Percentiles rank a stretch among this genome's conserved stretches.
These are phyloP conservation scores for Xerocomus potaroensis DNA, from an alignment of 768 basidiomycete genomes.

Conservation along the genomic window DNA sequence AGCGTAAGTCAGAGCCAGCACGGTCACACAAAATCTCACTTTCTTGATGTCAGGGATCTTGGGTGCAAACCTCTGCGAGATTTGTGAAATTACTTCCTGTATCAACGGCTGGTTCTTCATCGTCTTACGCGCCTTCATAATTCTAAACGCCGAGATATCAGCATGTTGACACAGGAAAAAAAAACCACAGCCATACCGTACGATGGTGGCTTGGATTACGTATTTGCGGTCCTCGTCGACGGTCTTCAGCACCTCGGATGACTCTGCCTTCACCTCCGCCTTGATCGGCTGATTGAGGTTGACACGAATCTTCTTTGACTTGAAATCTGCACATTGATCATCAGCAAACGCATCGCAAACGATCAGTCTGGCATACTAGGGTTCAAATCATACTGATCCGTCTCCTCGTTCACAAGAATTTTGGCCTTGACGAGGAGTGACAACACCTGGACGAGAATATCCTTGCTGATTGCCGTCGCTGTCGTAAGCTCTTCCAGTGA, in stretches of 20 bases:
- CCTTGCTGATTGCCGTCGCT: conserved; percentile 79
- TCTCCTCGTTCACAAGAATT: conserved; percentile 84
- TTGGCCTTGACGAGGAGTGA: conserved; percentile 79
- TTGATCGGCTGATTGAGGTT: conserved; percentile 91
- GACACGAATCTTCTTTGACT: conserved; percentile 90
- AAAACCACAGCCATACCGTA: conserved; percentile 43
- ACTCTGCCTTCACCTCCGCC: conserved; percentile 90
- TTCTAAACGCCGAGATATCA: conserved; percentile 39
- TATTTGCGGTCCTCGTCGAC: conserved; percentile 98
- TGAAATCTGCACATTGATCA: conserved; percentile 56
- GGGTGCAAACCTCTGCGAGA: conserved; percentile 83
- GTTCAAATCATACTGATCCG: conserved; percentile 89
- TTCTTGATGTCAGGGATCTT: conserved; percentile 98
- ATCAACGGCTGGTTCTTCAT: conserved; percentile 92
- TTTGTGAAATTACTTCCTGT: conserved; percentile 86
- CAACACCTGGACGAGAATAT: conserved; percentile 65
- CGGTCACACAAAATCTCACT: conserved; percentile 36
- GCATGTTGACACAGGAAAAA: not conserved
- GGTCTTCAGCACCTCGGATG: conserved; percentile 83
- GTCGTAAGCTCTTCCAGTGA: conserved; percentile 73
- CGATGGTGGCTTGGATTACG: conserved; percentile 91
- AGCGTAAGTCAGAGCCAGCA: not conserved
- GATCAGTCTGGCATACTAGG: conserved; percentile 47
- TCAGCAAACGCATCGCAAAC: not conserved
- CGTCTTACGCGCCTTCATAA: conserved; percentile 94